phyloP scores from a whole-genome alignment of 2,329 filamentous ascomycete genomes.

The Stagonosporopsis cucurbitacearum region DNA sequence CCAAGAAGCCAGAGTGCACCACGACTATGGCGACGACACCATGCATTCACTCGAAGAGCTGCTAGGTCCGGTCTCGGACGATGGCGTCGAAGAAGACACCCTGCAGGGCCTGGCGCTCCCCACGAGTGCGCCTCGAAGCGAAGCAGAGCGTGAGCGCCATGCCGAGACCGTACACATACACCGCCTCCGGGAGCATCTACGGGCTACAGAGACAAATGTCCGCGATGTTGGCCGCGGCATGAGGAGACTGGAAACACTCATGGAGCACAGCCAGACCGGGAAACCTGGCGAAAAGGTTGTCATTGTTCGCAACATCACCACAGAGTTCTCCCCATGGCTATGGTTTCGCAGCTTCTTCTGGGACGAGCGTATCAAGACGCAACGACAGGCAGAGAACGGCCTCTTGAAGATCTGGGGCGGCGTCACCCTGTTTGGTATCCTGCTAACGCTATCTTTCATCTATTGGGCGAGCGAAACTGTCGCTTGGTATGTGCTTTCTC shows the following conservation, averaged over 20 bases:
- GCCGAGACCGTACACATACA: conserved; percentile 52
- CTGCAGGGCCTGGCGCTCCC: conserved; percentile 40
- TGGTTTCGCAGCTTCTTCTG: conserved; percentile 39
- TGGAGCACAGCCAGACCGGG: conserved; percentile 44
- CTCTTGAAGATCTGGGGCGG: conserved; percentile 32
- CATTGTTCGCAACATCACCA: conserved; percentile 6
- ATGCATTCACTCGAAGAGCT: conserved; percentile 57
- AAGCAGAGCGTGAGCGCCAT: conserved; percentile 51
- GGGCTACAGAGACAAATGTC: conserved; percentile 51
- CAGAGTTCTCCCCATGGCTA: conserved; percentile 28
- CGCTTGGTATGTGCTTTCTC: conserved; percentile 50
- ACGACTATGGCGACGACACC: conserved; percentile 54
- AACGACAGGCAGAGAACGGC: conserved; percentile 17
- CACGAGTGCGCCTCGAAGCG: conserved; percentile 41
- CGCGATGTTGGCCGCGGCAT: conserved; percentile 54
- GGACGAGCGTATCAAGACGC: conserved; percentile 29
- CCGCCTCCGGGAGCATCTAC: conserved; percentile 51
- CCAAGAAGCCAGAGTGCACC: conserved; percentile 44
- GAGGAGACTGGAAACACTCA: conserved; percentile 49
- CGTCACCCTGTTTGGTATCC: conserved; percentile 51
- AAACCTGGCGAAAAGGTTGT: conserved; percentile 17
- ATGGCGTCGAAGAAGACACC: conserved; percentile 43
- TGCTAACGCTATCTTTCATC: conserved; percentile 49
- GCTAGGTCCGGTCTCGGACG: conserved; percentile 38
- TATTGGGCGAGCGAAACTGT: conserved; percentile 59